Evolutionary conservation across 768 basidiomycete species (phyloP).

Genomic region (Pisolithus albus): DNA sequence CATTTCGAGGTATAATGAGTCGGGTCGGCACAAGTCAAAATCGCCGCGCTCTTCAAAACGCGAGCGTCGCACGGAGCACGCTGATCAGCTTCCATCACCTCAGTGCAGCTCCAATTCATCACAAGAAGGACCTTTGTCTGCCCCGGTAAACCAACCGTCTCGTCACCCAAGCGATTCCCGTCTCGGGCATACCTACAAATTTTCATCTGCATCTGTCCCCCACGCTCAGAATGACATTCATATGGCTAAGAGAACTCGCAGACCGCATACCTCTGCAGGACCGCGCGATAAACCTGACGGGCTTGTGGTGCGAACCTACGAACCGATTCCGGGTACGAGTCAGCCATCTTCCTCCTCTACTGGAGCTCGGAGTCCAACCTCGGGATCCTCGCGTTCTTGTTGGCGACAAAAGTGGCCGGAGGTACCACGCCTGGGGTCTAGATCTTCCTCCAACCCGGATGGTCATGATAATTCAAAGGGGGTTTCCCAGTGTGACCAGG

Average conservation of each 20-base stretch:
- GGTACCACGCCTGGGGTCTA: conserved; percentile 27
- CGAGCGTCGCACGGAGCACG: conserved; percentile 20
- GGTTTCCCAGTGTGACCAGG: conserved; percentile 11
- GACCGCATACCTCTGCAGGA: conserved; percentile 74
- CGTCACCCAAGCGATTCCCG: conserved; percentile 7
- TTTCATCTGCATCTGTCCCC: conserved; percentile 27
- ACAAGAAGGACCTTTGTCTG: conserved; percentile 6
- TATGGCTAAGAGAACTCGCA: conserved; percentile 32
- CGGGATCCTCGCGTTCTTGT: conserved; percentile 8
- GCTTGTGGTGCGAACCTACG: conserved; percentile 13
- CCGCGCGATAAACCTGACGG: conserved; percentile 47
- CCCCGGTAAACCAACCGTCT: conserved; percentile 2
- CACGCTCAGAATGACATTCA: conserved; percentile 21
- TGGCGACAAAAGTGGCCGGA: conserved; percentile 19
- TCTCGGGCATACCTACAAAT: conserved; percentile 17
- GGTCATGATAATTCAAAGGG: conserved; percentile 25
- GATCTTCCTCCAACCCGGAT: conserved; percentile 40
- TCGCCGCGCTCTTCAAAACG: conserved; percentile 44
- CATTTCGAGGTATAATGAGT: conserved; percentile 50
- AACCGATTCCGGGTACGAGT: conserved; percentile 10
- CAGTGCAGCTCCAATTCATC: conserved; percentile 27
- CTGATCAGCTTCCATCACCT: conserved; percentile 32
- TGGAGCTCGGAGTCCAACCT: conserved; percentile 13
- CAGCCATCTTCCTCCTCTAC: conserved; percentile 10
- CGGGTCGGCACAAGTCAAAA: conserved; percentile 47